Evolutionary conservation across 306 rosid species (phyloP).

Genomic region (Vigna mungo): DNA sequence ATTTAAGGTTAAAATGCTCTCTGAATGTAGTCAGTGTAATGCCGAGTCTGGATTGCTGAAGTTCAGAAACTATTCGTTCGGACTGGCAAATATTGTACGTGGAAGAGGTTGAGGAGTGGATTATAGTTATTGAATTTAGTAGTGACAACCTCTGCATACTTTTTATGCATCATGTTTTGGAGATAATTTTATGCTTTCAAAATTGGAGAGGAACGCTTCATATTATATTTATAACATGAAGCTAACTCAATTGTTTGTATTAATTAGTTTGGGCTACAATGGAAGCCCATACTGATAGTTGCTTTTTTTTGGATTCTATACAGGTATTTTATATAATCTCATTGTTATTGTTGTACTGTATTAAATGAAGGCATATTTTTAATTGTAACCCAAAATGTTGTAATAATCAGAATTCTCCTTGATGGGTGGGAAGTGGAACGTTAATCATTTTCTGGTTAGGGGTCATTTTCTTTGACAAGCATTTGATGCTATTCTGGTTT

Average conservation of each 20-base stretch:
- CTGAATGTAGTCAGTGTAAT: conserved; percentile 2
- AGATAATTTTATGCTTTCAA: conserved; percentile 12
- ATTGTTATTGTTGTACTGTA: neutral
- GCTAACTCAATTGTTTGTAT: neutral
- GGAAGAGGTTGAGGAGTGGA: conserved; percentile 5
- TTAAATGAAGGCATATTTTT: neutral
- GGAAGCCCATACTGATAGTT: neutral
- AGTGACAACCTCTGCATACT: conserved; percentile 16
- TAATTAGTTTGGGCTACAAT: neutral
- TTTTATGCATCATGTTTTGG: neutral
- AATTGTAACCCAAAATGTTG: neutral
- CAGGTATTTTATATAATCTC: neutral
- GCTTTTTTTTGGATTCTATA: neutral
- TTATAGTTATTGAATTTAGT: conserved; percentile 2
- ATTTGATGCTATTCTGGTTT: too few relatives aligned
- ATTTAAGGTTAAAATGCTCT: conserved; percentile 29
- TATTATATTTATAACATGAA: neutral
- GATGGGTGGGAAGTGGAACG: conserved; percentile 1
- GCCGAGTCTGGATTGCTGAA: conserved; percentile 9
- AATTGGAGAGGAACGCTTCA: neutral
- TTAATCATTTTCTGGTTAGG: neutral
- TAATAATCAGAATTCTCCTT: neutral
- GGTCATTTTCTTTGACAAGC: neutral
- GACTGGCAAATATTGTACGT: conserved; percentile 25
- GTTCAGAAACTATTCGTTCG: neutral